These are phyloP conservation scores for Cavenderia fasciculata DNA, from an alignment of 78 protist species.

Conservation along the genomic window DNA sequence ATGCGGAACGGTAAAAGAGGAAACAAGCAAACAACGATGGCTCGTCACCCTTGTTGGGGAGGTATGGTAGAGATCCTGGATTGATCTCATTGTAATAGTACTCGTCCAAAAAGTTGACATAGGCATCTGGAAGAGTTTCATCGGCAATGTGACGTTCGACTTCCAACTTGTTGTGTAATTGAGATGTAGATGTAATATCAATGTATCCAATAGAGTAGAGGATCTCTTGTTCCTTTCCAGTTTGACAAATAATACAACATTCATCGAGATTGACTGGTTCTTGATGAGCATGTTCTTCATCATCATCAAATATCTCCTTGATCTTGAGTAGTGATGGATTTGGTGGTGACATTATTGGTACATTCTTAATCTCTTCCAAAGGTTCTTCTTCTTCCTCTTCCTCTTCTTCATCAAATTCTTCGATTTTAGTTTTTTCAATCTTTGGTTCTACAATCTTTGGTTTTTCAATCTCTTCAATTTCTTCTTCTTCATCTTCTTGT, in stretches of 20 bases:
- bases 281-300: background rate
- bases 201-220: constrained; percentile 57
- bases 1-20: constrained; percentile 33
- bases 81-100: constrained; percentile 10
- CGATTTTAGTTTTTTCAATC: too few species aligned
- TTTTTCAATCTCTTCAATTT: too few species aligned
- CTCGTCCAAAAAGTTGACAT: constrained; percentile 30
- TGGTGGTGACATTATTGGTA: constrained; percentile 22
- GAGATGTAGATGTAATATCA: constrained; percentile 25
- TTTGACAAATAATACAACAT: constrained; percentile 54
- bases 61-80: constrained; percentile 51
- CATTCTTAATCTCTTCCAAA: too few species aligned
- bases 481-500: too few species aligned
- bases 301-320: constrained; percentile 9
- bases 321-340: background rate
- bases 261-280: background rate
- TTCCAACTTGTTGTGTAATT: constrained; percentile 6
- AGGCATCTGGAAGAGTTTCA: constrained; percentile 14
- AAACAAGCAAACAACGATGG: constrained; percentile 43
- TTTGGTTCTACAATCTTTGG: background rate
- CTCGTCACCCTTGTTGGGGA: constrained; percentile 36
- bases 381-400: too few species aligned
- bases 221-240: constrained; percentile 22
- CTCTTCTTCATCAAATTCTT: too few species aligned
- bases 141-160: constrained; percentile 1